Base-by-base conservation (phyloP, 768 basidiomycete species). In the Multifurca ochricompacta region DNA sequence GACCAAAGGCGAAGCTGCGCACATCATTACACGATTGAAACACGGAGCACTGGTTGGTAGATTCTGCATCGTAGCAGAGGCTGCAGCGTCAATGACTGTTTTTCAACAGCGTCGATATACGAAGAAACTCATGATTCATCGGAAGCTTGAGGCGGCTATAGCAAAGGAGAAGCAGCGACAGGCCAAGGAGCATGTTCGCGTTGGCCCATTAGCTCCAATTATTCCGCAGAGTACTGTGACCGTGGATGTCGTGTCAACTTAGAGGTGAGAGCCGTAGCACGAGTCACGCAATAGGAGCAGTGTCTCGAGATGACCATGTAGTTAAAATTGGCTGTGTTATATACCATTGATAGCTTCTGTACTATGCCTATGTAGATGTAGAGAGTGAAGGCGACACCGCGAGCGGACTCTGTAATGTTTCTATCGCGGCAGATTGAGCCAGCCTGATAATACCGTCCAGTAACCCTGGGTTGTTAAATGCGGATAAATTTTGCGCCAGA, bases 1-100 rank as follows among this genome's bases (percentile, higher is more conserved):
- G 61, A 90, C 80, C 1, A 91, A 88, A 66, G 91, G 91, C 2
- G 76, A 87, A 59, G 88, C 89, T 27, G 85, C 83, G 0, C 82
- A 83, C 59, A 81, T 91, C 41, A 85, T 93, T 56, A 81, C 81
- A 21, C 81, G 89, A 8, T 56, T 88, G 52, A 85, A 80, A 64
- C 83, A 91, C 62, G 90, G 89, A 23, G 85, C 85, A 31, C 73
- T 78, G 73, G 88, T 86, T 63, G 30, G 67, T 53, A 39, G 3
- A 42, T 48, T 44, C 50, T 27, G 32, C 35, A 37, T 41, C 13
- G 36, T 4, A 14, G 49, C 35, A 19, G 36, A 48, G 21, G 7
- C 40, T 35, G 14, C 41, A 21, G 19, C 13, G 11, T 52, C 43
- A n/a, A 43, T 21, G 16, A 37, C 47, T 35, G 48, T 47, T 55